Base-by-base conservation (phyloP, 2,329 filamentous ascomycete species). In the Epicoccum sorghinum region DNA sequence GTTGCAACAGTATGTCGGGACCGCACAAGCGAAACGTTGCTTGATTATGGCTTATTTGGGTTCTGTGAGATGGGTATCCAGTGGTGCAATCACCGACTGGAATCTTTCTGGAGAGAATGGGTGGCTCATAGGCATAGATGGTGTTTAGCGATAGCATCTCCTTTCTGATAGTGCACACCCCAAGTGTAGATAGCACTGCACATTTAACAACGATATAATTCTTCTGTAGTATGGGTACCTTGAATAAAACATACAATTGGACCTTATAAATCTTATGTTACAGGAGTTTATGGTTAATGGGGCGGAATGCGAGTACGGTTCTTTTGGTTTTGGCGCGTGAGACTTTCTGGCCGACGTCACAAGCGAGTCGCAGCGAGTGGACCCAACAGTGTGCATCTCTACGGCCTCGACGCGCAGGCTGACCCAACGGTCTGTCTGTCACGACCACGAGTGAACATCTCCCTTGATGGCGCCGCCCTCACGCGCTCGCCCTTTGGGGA, bases 401-500 rank as follows among this genome's bases (percentile, higher is more conserved):
- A 13, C 32, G 10, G 10, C 18, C 52, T 10, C 18, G 13, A 25
- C 29, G 29, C 36, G 24, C 41, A 23, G 29, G 1, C 27, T n/a
- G 6, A 9, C 9, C 27, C 3, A 3, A 29, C 24, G 6, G 1
- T 12, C 13, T 13, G 9, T 14, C 22, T 2, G 5, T 13, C 36
- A 40, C 40, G 40, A 50, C 12, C 9, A 18, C 18, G 3, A 18
- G 18, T 37, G 18, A 12, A 33, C 23, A 9, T 13, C 32, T 5
- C 32, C 4, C 36, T 22, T 13, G 6, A 75, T 75, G 72, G 67
- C 72, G 38, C 71, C 71, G 14, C 57, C 82, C 69, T 67, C 76
- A 13, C 77, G 76, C 51, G 77, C 85, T 50, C 82, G 84, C 50
- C 82, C 82, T 59, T 75, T 89, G n/a, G 75, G 86, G 23, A 91